Percentiles rank a stretch among this genome's conserved stretches.
Conservation (phyloP, 805 yeast genomes). For the Debaryomyces maramus region DNA sequence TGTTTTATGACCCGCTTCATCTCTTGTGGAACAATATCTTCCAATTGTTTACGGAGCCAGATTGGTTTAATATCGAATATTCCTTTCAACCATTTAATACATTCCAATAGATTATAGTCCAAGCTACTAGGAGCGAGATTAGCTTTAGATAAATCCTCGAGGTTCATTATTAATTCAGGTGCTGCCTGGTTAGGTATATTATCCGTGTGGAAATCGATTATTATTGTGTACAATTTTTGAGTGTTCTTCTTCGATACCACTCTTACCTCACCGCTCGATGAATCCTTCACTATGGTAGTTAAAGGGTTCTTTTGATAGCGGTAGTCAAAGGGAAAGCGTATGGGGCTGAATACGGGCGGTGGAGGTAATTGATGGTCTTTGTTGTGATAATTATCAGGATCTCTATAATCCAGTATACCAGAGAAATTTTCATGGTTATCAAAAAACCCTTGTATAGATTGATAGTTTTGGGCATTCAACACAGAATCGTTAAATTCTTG, state of each 20-base stretch:
- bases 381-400: constrained; percentile 24
- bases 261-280: constrained; percentile 59
- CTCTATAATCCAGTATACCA: constrained; percentile 29
- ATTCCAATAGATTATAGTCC: constrained; percentile 36
- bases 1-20: constrained; percentile 54
- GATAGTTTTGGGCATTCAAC: constrained; percentile 23
- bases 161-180: constrained; percentile 41
- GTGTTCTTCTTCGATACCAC: constrained; percentile 46
- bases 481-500: constrained; percentile 28
- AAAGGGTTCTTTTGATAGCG: constrained; percentile 72
- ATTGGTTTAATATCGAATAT: constrained; percentile 74
- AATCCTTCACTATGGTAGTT: constrained; percentile 47
- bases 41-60: constrained; percentile 79
- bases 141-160: constrained; percentile 27
- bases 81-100: constrained; percentile 42
- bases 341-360: constrained; percentile 79
- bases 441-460: constrained; percentile 25
- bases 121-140: constrained; percentile 37
- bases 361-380: constrained; percentile 69
- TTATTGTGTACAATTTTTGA: constrained; percentile 53
- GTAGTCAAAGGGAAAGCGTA: constrained; percentile 75
- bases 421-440: constrained; percentile 21
- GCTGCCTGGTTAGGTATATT: constrained; percentile 52
- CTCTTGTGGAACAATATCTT: constrained; percentile 51
- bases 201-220: constrained; percentile 47